Base-by-base conservation (phyloP, 345 rosid species). In the Citropsis articulata region DNA sequence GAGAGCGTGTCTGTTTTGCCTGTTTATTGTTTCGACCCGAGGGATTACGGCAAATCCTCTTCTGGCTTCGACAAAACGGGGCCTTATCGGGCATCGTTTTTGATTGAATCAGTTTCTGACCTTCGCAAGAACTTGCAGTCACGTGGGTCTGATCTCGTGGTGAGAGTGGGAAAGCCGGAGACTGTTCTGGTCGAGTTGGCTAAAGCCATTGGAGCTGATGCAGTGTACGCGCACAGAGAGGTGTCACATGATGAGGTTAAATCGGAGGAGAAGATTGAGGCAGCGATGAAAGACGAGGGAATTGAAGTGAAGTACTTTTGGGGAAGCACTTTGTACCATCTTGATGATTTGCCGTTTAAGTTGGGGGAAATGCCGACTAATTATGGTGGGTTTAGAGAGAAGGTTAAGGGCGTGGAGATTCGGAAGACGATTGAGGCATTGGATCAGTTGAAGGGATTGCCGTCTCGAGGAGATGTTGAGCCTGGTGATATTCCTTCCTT, bases 1-100 rank as follows among this genome's bases (percentile, higher is more conserved):
- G 99, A 97, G 77, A 91, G 93, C 74, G 61, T 93, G 83, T 97
- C 99, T 27, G 92, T 94, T 67, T 82, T 97, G 67, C 98, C 95
- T 2, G 99, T 97, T 30, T 97, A 91, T 79, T 97, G 99, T 85
- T 97, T 97, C 77, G 99, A 97, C 86, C 97, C 99, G 8, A 70
- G 96, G 68, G 99, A 94, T 63, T 94, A 97, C 71, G 98, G 96
- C 0, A 93, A 93, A 80, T 94, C 99, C 50, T 85, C 93, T 1
- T 89, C 95, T 14, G 98, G 99, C 63, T 94, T 93, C 75, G 97
- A 91, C 65, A 95, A 93, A 76, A 93, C 97, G 2, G 99, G 98
- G 4, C 94, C 97, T 0, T 90, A 85, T 73, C 93, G 97, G 61
- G 96, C 99, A 14, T 86, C 89, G n/a, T 94, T 97, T 83, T 80